These are phyloP conservation scores for Prototheca wickerhamii DNA, from an alignment of 163 green algal species.

Conservation along the genomic window DNA sequence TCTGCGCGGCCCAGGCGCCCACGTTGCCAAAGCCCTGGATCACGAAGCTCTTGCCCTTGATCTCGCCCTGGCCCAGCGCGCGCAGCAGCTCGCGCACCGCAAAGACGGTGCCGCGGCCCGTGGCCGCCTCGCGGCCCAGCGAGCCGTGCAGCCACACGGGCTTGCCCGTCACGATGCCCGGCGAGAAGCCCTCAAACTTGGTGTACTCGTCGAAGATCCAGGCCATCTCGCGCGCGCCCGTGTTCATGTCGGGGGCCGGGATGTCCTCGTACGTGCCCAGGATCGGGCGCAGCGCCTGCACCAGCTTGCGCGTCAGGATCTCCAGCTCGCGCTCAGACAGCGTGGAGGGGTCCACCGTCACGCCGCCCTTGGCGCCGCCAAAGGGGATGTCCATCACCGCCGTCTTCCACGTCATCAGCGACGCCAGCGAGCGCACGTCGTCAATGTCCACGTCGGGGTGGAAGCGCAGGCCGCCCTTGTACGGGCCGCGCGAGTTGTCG, in stretches of 20 bases:
- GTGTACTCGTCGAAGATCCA: slow-evolving; percentile 83
- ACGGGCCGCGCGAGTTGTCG: slow-evolving; percentile 81
- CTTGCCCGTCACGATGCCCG: slow-evolving; percentile 86
- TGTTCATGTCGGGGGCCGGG: slow-evolving; percentile 85
- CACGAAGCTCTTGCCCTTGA: slow-evolving; percentile 60
- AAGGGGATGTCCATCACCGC: slow-evolving; percentile 94
- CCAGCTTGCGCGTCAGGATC: slow-evolving; percentile 83
- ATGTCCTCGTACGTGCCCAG: slow-evolving; percentile 71
- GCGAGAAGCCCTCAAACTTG: slow-evolving; percentile 75
- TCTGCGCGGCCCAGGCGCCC: slow-evolving; percentile 60
- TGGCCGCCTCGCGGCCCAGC: slow-evolving; percentile 69
- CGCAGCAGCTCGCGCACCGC: slow-evolving; percentile 67
- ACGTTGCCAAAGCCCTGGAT: slow-evolving; percentile 94
- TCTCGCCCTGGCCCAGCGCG: slow-evolving; percentile 40
- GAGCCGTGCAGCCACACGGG: slow-evolving; percentile 77
- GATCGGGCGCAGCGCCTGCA: slow-evolving; percentile 69
- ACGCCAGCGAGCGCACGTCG: slow-evolving; percentile 79
- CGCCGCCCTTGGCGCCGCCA: slow-evolving; percentile 80
- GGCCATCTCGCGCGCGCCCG: slow-evolving; percentile 52
- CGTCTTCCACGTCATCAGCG: slow-evolving; percentile 96
- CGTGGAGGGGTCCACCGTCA: slow-evolving; percentile 61
- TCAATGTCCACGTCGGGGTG: slow-evolving; percentile 81
- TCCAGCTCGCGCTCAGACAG: slow-evolving; percentile 76
- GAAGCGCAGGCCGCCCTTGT: slow-evolving; percentile 86
- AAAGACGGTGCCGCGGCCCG: slow-evolving; percentile 68